A percentile compares a stretch with the other conserved stretches of the same genome.
These are phyloP conservation scores for Spinacia oleracea DNA, from an alignment of 179 eudicot species.

Conservation along the genomic window DNA sequence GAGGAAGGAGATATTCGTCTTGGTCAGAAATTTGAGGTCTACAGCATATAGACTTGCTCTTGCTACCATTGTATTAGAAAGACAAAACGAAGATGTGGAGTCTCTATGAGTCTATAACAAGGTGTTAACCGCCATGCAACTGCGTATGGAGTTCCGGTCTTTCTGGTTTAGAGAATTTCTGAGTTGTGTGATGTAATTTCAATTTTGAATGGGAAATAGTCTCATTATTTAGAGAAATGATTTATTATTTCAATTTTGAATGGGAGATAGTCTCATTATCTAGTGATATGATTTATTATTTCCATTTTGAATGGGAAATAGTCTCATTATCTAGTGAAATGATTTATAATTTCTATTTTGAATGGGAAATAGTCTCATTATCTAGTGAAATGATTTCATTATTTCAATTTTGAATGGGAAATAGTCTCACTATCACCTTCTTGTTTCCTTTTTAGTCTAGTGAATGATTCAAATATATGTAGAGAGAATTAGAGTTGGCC, in stretches of 20 bases:
- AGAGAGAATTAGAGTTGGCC: not conserved
- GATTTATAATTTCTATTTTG: no score
- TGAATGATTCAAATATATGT: not conserved
- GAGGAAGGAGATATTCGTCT: constrained; percentile 71
- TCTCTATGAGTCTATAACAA: constrained; percentile 50
- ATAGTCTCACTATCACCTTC: no score
- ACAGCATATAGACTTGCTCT: constrained; percentile 78
- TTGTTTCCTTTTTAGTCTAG: no score
- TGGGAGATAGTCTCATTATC: no score
- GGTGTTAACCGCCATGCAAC: not conserved
- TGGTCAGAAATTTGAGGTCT: constrained; percentile 82
- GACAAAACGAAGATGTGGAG: constrained; percentile 54
- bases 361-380: no score
- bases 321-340: no score
- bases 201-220: not conserved
- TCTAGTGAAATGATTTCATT: no score
- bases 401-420: no score
- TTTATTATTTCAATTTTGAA: no score
- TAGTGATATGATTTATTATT: no score
- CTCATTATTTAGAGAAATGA: not conserved
- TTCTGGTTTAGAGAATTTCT: not conserved
- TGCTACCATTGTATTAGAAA: constrained; percentile 72
- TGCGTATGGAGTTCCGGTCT: not conserved
- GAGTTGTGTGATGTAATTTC: not conserved
- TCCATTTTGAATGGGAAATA: no score